These are phyloP conservation scores for Ustilago cynodontis DNA, from an alignment of 1,284 basidiomycete genomes.

Conservation along the genomic window DNA sequence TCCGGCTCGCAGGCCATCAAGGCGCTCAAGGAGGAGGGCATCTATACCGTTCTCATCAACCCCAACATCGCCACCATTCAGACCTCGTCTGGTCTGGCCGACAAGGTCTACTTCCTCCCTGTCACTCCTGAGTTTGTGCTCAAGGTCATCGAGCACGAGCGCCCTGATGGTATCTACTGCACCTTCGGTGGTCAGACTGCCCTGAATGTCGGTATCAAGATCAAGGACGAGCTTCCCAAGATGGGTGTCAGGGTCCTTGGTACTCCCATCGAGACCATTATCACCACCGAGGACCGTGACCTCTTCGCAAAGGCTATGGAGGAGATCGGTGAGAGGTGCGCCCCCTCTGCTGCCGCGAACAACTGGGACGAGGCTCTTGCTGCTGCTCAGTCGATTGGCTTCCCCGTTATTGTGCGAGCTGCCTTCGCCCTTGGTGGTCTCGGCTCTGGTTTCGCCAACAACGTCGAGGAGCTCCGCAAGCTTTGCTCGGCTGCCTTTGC, in stretches of 20 bases:
- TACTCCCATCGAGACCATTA: conserved; percentile 96
- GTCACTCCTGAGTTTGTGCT: conserved; percentile 97
- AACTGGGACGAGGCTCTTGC: conserved; percentile 82
- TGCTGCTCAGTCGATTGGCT: conserved; percentile 91
- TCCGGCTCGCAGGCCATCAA: conserved; percentile 99
- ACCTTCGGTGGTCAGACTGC: conserved; percentile 99
- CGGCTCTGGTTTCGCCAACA: conserved; percentile 92
- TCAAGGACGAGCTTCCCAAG: conserved; percentile 90
- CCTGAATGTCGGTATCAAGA: conserved; percentile 93
- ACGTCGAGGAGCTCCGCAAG: conserved; percentile 86
- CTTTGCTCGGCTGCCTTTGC: conserved; percentile 87
- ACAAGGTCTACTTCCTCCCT: conserved; percentile 99
- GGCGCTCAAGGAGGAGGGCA: conserved; percentile 97
- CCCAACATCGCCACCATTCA: conserved; percentile 99
- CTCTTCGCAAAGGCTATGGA: conserved; percentile 95
- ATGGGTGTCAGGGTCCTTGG: conserved; percentile 90
- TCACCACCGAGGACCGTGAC: conserved; percentile 96
- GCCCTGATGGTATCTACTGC: conserved; percentile 97
- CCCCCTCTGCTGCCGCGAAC: conserved; percentile 82
- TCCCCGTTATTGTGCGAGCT: conserved; percentile 95
- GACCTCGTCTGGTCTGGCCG: conserved; percentile 94
- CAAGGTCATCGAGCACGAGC: conserved; percentile 98
- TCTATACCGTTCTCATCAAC: conserved; percentile 98
- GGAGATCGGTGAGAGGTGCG: conserved; percentile 94
- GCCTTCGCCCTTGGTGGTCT: conserved; percentile 96